phyloP scores from a whole-genome alignment of 164 flowering plant species.

The Kingdonia uniflora region DNA sequence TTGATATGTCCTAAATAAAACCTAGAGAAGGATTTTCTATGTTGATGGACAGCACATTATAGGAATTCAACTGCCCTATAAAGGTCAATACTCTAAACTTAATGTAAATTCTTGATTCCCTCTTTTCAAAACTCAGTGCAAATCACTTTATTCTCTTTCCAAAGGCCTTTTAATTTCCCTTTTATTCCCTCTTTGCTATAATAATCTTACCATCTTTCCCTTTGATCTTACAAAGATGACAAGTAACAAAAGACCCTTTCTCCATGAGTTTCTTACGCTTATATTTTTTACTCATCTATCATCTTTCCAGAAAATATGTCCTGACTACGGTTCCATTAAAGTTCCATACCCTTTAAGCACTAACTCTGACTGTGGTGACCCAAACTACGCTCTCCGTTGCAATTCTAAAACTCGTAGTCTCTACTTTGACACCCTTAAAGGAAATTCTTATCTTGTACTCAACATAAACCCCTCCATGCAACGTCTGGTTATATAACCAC shows the following conservation, averaged over 20 bases:
- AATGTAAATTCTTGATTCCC: conserved; percentile 18
- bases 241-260: conserved; percentile 4
- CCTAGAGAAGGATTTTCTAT: conserved; percentile 5
- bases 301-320: conserved; percentile 38
- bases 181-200: conserved; percentile 13
- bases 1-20: conserved; percentile 8
- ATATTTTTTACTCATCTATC: conserved; percentile 13
- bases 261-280: conserved; percentile 11
- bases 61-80: conserved; percentile 23
- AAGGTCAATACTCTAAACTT: conserved; percentile 13
- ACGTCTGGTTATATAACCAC: conserved; percentile 50
- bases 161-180: conserved; percentile 15
- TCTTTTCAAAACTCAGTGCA: conserved; percentile 12
- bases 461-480: conserved; percentile 25
- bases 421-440: conserved; percentile 42
- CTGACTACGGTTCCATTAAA: conserved; percentile 40
- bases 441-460: conserved; percentile 44
- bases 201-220: conserved; percentile 9
- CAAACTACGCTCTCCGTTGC: conserved; percentile 37
- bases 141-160: conserved; percentile 31
- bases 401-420: conserved; percentile 32
- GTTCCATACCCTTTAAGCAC: conserved; percentile 71
- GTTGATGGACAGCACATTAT: conserved; percentile 9
- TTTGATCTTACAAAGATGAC: conserved; percentile 16
- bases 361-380: conserved; percentile 38